A percentile compares a stretch with the other conserved stretches of the same genome.
These are phyloP conservation scores for maize (Zea mays) DNA, from an alignment of 176 grass and related monocot species.

Conservation along the genomic window DNA sequence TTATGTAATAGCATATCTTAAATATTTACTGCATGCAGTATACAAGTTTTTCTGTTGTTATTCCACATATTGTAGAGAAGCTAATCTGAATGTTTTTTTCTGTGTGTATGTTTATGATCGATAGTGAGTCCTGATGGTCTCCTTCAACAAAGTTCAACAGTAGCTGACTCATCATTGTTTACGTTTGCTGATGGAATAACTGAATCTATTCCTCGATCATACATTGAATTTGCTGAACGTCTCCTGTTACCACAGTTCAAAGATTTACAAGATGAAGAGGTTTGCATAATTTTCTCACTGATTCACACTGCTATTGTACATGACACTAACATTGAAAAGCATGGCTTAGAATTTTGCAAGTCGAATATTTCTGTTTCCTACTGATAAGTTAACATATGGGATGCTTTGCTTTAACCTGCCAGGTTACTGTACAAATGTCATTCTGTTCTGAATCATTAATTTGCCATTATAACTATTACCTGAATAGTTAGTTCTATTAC, in stretches of 20 bases:
- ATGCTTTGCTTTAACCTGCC: not conserved
- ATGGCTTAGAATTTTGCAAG: constrained; percentile 11
- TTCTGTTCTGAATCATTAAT: not conserved
- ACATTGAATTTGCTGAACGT: constrained; percentile 97
- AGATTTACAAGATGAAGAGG: constrained; percentile 70
- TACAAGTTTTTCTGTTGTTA: not conserved
- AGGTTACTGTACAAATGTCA: not conserved
- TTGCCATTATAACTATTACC: not conserved
- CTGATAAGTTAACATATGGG: not conserved
- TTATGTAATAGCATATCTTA: not conserved
- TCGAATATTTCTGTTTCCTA: constrained; percentile 2
- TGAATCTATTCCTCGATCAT: constrained; percentile 70
- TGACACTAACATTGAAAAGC: not conserved
- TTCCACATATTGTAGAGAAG: not conserved
- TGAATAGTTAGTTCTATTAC: not conserved
- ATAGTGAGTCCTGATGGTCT: constrained; percentile 95
- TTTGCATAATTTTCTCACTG: constrained; percentile 33
- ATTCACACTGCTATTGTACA: not conserved
- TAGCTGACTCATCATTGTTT: constrained; percentile 77
- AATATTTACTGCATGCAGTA: constrained; percentile 12
- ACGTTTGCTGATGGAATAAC: constrained; percentile 80
- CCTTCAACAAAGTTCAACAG: constrained; percentile 94
- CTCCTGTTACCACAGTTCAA: constrained; percentile 73
- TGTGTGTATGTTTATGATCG: constrained; percentile 8
- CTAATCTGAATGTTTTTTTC: constrained; percentile 14